Percentiles rank a stretch among this genome's conserved stretches.
Evolutionary conservation across 495 filamentous ascomycete species (phyloP).

Genomic region (Aspergillus sparsus): DNA sequence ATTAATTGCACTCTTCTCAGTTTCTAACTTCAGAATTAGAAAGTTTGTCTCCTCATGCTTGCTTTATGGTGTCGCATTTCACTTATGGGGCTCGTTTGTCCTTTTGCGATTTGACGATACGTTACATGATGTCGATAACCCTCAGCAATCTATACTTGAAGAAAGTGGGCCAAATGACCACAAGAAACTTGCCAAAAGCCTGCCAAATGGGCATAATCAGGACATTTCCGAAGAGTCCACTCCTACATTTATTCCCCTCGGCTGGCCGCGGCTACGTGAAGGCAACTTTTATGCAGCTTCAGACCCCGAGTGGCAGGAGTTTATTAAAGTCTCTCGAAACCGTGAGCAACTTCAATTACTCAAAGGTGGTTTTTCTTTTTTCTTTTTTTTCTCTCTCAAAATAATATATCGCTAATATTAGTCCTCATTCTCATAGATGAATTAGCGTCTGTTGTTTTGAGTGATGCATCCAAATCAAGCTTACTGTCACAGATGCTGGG

Average conservation of each 20-base stretch:
- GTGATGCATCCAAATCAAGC: constrained; percentile 31
- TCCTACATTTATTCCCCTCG: constrained; percentile 64
- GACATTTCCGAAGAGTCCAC: constrained; percentile 36
- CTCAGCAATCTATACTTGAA: constrained; percentile 5
- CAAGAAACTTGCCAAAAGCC: constrained; percentile 21
- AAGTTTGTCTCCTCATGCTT: constrained; percentile 36
- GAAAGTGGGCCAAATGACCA: neutral
- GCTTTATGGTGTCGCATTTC: constrained; percentile 41
- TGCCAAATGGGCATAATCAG: neutral
- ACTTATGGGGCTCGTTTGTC: constrained; percentile 41
- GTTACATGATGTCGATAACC: constrained; percentile 27
- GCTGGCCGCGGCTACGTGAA: constrained; percentile 51
- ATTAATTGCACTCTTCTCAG: neutral
- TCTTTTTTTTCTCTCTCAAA: neutral
- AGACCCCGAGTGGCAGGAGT: constrained; percentile 73
- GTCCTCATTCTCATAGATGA: constrained; percentile 43
- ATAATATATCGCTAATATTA: neutral
- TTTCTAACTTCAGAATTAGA: constrained; percentile 26
- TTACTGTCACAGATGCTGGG: constrained; percentile 49
- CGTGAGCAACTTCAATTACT: constrained; percentile 46
- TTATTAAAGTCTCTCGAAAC: constrained; percentile 59
- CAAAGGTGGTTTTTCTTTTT: constrained; percentile 43
- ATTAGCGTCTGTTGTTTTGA: constrained; percentile 48
- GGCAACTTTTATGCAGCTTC: constrained; percentile 56
- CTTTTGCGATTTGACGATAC: constrained; percentile 43